Conservation (phyloP, 2,329 filamentous ascomycete genomes). For the Raffaelea arxii region DNA sequence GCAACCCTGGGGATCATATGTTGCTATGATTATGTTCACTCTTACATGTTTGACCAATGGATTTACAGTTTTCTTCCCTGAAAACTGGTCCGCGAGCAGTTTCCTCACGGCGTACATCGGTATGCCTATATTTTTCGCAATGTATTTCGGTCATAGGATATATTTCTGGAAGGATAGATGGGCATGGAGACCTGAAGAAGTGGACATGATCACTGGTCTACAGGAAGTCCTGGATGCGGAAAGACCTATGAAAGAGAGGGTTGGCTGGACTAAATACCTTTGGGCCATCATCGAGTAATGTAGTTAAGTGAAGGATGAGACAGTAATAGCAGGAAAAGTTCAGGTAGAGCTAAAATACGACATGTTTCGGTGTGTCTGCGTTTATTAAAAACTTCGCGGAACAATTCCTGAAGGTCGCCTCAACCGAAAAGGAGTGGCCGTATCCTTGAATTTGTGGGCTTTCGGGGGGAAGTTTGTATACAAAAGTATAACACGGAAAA, state of each 20-base stretch:
- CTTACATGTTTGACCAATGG: constrained; percentile 19
- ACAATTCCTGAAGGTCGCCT: too few relatives aligned
- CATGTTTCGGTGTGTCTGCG: too few relatives aligned
- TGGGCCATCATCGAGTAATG: constrained; percentile 1
- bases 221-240: constrained; percentile 1
- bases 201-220: constrained; percentile 1
- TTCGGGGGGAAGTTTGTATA: too few relatives aligned
- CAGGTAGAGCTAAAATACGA: too few relatives aligned
- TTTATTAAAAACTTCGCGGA: too few relatives aligned
- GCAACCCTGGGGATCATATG: constrained; percentile 54
- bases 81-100: constrained; percentile 23
- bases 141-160: constrained; percentile 31
- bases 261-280: neutral
- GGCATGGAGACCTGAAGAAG: neutral
- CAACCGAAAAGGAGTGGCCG: too few relatives aligned
- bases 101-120: constrained; percentile 28
- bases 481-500: too few relatives aligned
- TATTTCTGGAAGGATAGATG: constrained; percentile 6
- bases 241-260: neutral
- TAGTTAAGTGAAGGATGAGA: too few relatives aligned
- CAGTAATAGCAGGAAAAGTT: too few relatives aligned
- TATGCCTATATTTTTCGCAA: constrained; percentile 12
- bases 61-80: constrained; percentile 18
- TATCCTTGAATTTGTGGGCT: too few relatives aligned
- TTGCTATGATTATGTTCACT: constrained; percentile 40